These are phyloP conservation scores for Colletotrichum kahawae DNA, from an alignment of 2,329 filamentous ascomycete genomes.

Conservation along the genomic window DNA sequence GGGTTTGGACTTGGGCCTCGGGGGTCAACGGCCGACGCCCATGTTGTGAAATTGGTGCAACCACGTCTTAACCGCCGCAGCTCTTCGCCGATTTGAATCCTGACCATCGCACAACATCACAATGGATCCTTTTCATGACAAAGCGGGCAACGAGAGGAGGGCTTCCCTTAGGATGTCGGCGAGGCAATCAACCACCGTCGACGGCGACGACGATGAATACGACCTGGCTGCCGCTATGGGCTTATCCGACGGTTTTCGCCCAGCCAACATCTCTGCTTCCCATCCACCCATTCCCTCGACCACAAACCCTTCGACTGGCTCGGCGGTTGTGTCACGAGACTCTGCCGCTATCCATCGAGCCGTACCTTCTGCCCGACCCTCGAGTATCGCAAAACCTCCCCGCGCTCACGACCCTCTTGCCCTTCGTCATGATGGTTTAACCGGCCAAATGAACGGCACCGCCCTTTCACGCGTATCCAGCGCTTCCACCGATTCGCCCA, in stretches of 20 bases:
- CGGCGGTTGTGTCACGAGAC: constrained; percentile 21
- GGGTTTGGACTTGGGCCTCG: constrained; percentile 12
- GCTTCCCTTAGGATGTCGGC: constrained; percentile 47
- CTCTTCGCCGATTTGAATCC: constrained; percentile 7
- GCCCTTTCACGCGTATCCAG: constrained; percentile 29
- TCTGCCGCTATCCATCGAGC: constrained; percentile 12
- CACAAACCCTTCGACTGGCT: constrained; percentile 25
- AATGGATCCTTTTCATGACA: constrained; percentile 47
- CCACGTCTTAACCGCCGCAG: neutral
- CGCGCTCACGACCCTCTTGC: constrained; percentile 54
- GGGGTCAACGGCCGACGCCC: constrained; percentile 11
- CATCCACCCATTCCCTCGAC: constrained; percentile 27
- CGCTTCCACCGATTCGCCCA: constrained; percentile 40
- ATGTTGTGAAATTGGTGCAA: constrained; percentile 17
- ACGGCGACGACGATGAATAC: constrained; percentile 50
- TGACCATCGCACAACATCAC: constrained; percentile 17
- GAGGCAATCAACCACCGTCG: constrained; percentile 36
- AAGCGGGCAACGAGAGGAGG: constrained; percentile 45
- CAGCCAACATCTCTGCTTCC: constrained; percentile 30
- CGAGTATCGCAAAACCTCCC: constrained; percentile 62
- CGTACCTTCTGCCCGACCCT: constrained; percentile 45
- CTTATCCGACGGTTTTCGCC: constrained; percentile 59
- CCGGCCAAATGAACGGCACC: constrained; percentile 12
- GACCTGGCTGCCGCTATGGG: constrained; percentile 54
- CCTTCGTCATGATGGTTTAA: constrained; percentile 56